Conservation (phyloP, 805 yeast genomes). For the Lachancea lanzarotensis region DNA sequence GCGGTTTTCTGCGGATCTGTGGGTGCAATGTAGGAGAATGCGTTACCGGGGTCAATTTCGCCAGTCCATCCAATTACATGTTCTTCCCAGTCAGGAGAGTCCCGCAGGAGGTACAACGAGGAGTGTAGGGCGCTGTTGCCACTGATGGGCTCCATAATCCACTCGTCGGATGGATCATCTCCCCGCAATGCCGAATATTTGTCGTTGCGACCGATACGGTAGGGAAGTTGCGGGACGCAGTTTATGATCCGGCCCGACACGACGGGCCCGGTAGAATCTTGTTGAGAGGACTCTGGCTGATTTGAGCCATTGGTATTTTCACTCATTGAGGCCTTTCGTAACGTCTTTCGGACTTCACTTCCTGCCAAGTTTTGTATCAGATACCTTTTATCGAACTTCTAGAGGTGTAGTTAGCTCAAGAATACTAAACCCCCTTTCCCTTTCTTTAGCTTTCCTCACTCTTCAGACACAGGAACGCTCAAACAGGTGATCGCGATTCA, state of each 20-base stretch:
- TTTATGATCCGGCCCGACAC: conserved; percentile 27
- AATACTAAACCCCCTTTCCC: neutral
- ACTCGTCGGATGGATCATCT: conserved; percentile 18
- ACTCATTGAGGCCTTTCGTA: neutral
- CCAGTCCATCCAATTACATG: conserved; percentile 95
- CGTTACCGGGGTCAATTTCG: conserved; percentile 44
- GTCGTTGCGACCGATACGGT: conserved; percentile 29
- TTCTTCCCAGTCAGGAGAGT: conserved; percentile 76
- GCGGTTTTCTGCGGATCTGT: conserved; percentile 4
- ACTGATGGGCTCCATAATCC: conserved; percentile 58
- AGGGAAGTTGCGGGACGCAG: conserved; percentile 34
- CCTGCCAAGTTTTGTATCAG: too few species aligned
- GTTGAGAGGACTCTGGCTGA: neutral
- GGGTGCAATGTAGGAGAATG: conserved; percentile 9
- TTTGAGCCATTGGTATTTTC: neutral
- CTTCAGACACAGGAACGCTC: neutral
- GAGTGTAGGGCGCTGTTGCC: conserved; percentile 86
- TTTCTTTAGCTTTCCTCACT: neutral
- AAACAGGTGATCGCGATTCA: neutral
- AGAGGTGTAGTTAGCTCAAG: too few species aligned
- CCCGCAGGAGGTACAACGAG: conserved; percentile 53
- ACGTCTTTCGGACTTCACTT: too few species aligned
- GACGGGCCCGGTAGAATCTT: neutral
- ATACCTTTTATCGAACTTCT: too few species aligned
- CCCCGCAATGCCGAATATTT: conserved; percentile 14